Conservation (phyloP, 305 asterid species). For the Nicotiana rustica region DNA sequence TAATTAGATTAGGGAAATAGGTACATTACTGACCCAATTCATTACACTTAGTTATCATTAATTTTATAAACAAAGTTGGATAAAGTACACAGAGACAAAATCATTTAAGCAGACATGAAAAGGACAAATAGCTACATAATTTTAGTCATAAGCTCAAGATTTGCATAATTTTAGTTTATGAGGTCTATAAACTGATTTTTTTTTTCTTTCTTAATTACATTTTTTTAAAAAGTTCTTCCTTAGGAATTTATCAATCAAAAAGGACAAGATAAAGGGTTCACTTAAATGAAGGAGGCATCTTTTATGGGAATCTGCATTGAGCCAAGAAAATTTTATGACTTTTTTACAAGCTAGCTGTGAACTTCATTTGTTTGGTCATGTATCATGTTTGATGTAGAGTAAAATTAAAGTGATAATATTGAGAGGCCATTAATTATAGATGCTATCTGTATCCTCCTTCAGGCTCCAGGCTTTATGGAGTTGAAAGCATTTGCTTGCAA, state of each 20-base stretch:
- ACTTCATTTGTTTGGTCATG: slow-evolving; percentile 23
- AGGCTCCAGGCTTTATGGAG: slow-evolving; percentile 28
- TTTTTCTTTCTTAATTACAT: neutral
- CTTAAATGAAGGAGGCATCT: slow-evolving; percentile 33
- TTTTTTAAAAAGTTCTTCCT: neutral
- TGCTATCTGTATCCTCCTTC: slow-evolving; percentile 19
- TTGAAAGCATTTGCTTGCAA: slow-evolving; percentile 25
- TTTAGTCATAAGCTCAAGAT: neutral
- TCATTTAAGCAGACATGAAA: slow-evolving; percentile 35
- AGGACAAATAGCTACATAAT: slow-evolving; percentile 35
- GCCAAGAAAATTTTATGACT: slow-evolving; percentile 39
- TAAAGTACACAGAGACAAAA: slow-evolving; percentile 18
- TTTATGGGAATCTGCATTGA: slow-evolving; percentile 43
- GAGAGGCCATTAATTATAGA: slow-evolving; percentile 20
- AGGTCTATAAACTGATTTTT: neutral
- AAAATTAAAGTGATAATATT: slow-evolving; percentile 28
- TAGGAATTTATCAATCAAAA: neutral
- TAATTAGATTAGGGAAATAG: slow-evolving; percentile 40
- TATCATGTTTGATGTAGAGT: slow-evolving; percentile 24
- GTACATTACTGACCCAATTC: slow-evolving; percentile 33
- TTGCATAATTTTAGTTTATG: neutral
- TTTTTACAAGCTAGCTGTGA: slow-evolving; percentile 28
- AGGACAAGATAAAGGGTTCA: neutral
- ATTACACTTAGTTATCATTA: slow-evolving; percentile 9
- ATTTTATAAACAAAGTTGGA: neutral